These are phyloP conservation scores for Trichomonas gallinae DNA, from an alignment of 208 protist species.

Conservation along the genomic window DNA sequence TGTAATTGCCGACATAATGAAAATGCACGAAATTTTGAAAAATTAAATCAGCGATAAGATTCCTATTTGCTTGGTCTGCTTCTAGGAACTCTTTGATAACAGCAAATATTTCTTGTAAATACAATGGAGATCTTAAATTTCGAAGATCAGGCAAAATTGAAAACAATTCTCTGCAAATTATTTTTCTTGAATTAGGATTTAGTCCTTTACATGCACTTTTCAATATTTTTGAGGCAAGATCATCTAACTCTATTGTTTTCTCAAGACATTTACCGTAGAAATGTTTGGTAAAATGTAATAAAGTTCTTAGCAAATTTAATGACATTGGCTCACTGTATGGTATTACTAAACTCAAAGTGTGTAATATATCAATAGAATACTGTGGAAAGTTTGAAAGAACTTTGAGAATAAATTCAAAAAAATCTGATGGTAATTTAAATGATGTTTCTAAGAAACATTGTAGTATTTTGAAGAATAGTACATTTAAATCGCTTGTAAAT, in stretches of 20 bases:
- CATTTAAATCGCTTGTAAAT: no score
- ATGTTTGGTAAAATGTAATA: neutral
- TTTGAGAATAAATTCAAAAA: neutral
- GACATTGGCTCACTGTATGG: neutral
- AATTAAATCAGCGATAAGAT: neutral
- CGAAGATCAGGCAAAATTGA: neutral
- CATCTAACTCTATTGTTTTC: neutral
- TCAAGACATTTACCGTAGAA: neutral
- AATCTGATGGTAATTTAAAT: neutral
- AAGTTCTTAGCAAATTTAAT: neutral
- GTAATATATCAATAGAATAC: neutral
- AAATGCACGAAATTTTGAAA: neutral
- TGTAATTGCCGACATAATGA: neutral
- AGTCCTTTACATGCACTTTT: neutral
- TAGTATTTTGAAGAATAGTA: neutral
- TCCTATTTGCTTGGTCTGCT: neutral
- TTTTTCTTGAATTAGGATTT: neutral
- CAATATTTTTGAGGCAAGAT: neutral
- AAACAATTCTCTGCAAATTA: neutral
- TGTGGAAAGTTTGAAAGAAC: neutral
- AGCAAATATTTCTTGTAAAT: neutral
- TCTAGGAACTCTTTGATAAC: neutral
- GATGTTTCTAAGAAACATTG: neutral
- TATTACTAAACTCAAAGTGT: neutral
- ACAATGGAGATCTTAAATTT: neutral